Evolutionary conservation across 73 alveolate genomes (phyloP).

Genomic region (Blepharisma stoltei): DNA sequence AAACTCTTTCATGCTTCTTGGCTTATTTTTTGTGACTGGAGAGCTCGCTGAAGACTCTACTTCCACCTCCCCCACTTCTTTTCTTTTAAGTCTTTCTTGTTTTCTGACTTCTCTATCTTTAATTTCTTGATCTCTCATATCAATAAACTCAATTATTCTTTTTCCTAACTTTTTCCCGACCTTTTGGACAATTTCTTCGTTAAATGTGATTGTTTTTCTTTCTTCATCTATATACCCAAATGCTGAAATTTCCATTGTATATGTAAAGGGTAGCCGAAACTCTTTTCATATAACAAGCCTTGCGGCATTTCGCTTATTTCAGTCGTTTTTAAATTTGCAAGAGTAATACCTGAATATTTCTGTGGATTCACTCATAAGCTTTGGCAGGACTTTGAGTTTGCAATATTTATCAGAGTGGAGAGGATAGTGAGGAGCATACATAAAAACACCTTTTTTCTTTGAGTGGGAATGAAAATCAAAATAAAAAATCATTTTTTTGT

Average conservation of each 20-base stretch:
- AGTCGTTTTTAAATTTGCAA: slow-evolving; percentile 65
- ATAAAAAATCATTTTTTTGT: slow-evolving; percentile 74
- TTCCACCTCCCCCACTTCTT: background rate
- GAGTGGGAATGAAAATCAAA: slow-evolving; percentile 78
- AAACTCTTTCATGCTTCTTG: slow-evolving; percentile 12
- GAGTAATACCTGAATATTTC: slow-evolving; percentile 48
- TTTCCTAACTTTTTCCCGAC: background rate
- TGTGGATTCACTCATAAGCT: slow-evolving; percentile 54
- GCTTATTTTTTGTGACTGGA: background rate
- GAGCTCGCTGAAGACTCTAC: background rate
- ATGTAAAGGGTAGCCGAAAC: slow-evolving; percentile 44
- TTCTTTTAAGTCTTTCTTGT: background rate
- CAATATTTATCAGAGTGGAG: slow-evolving; percentile 31
- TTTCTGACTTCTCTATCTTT: background rate
- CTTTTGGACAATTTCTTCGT: background rate
- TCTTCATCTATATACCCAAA: slow-evolving; percentile 44
- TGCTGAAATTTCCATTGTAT: slow-evolving; percentile 56
- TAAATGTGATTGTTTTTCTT: background rate
- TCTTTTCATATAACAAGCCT: slow-evolving; percentile 72
- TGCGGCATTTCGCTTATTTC: slow-evolving; percentile 67
- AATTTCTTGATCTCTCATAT: background rate
- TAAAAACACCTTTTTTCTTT: slow-evolving; percentile 56
- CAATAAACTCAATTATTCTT: background rate
- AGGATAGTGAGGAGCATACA: slow-evolving; percentile 49
- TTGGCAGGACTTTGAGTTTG: slow-evolving; percentile 60